phyloP scores from a whole-genome alignment of 202 grass and related monocot species.

The Panicum virgatum region DNA sequence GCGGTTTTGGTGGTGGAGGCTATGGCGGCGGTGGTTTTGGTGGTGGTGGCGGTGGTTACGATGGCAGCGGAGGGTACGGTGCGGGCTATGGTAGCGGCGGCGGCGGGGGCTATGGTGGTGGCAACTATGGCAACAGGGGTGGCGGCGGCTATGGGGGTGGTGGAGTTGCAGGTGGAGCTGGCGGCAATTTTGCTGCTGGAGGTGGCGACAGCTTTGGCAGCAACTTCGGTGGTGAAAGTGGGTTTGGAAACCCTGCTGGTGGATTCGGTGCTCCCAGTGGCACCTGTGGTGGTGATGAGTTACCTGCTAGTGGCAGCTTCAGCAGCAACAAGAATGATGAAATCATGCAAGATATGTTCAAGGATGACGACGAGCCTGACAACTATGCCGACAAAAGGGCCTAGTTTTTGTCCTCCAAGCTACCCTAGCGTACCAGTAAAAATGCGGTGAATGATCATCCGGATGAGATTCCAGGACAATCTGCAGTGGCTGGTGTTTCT shows the following conservation, averaged over 20 bases:
- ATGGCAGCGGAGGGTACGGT: background rate
- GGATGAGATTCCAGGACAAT: constrained; percentile 10
- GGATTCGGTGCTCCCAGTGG: constrained; percentile 17
- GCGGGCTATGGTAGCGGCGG: background rate
- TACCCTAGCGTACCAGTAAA: background rate
- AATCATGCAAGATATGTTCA: constrained; percentile 25
- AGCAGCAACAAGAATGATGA: constrained; percentile 37
- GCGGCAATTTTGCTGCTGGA: background rate
- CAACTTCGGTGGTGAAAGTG: constrained; percentile 31
- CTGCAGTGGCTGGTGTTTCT: background rate
- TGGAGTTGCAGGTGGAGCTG: constrained; percentile 16
- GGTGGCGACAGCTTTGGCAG: constrained; percentile 31
- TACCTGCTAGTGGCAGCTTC: background rate
- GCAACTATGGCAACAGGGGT: background rate
- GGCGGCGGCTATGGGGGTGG: constrained; percentile 7
- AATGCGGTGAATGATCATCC: background rate
- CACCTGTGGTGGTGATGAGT: background rate
- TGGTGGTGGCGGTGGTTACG: background rate
- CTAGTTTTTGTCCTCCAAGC: background rate
- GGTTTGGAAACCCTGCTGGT: constrained; percentile 34
- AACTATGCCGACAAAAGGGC: constrained; percentile 48
- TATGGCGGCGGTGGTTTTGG: background rate
- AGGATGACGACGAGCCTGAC: constrained; percentile 51
- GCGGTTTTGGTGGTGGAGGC: constrained; percentile 16
- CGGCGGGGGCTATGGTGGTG: constrained; percentile 28